Base-by-base conservation (phyloP, 148 eudicot genomes). In the Vaccinium vitisidaea region DNA sequence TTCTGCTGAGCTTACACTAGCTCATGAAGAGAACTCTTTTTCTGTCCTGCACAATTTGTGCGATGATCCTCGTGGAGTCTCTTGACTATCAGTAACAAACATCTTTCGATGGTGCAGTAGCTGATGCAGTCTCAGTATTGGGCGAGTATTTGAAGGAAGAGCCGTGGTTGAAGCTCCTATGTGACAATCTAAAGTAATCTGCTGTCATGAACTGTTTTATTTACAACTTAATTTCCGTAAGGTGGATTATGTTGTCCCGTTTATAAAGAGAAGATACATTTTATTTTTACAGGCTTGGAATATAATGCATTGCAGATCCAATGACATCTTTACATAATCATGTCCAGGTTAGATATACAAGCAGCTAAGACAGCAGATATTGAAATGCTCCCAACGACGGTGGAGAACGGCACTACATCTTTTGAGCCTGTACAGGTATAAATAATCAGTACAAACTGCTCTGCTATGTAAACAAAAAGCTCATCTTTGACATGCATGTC, bases 91-190 rank as follows among this genome's bases (percentile, higher is more conserved):
- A 46, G 77, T 79, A 48, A 54, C 55, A 39, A 13, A 18, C 50
- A 32, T 61, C 52, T 83, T 71, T 39, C 16, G 9, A 43, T 39
- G 74, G 52, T 84, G 87, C 96, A 95, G 98, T 95, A 87, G 84
- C 90, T 78, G 98, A 94, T 77, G 93, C 90, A 15, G 92, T 93
- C 23, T 90, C 96, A 39, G 87, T 97, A 75, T 76, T 97, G 85
- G 93, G 97, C 49, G 99, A 97, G 80, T 97, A 97, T 90, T 54
- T 97, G 89, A 92, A 87, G 88, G 98, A 97, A 55, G 96, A 94
- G 74, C 98, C 99, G 5, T 97, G 99, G 99, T 74, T 94, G 88
- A 92, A 97, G 84, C 91, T 91, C 83, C 84, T 97, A 49, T 97
- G 99, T 83, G 76, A 84, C 90, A 91, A 91, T 83, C 89, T 95